phyloP scores from a whole-genome alignment of 75 land plant species.

The Cryptomeria japonica region DNA sequence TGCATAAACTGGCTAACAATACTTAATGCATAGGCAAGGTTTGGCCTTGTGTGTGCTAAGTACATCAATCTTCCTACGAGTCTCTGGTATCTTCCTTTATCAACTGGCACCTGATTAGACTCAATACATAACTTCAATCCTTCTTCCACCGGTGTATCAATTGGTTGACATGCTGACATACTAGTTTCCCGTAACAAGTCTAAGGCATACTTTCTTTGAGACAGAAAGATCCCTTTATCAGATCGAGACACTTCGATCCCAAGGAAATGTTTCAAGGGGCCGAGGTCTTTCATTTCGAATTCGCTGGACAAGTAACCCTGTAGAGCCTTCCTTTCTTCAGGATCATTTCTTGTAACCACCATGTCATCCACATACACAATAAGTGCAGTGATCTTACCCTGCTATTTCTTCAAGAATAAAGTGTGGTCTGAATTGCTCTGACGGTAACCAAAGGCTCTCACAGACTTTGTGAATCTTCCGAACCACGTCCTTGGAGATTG shows the following conservation, averaged over 20 bases:
- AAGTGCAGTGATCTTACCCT: background rate
- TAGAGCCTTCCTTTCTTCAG: constrained; percentile 5
- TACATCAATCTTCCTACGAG: constrained; percentile 27
- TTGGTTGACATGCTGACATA: constrained; percentile 3
- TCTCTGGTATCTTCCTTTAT: constrained; percentile 10
- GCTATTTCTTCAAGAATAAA: constrained; percentile 10
- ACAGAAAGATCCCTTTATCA: constrained; percentile 21
- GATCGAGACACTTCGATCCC: constrained; percentile 20
- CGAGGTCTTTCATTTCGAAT: constrained; percentile 11
- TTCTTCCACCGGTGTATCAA: no score
- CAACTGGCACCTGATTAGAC: background rate
- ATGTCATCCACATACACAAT: constrained; percentile 31
- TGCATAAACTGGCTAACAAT: constrained; percentile 35
- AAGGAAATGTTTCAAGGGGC: background rate
- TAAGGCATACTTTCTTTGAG: constrained; percentile 23
- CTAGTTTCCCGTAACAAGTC: constrained; percentile 14
- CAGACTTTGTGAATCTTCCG: background rate
- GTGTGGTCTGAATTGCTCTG: constrained; percentile 12
- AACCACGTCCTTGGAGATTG: constrained; percentile 21
- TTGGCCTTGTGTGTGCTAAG: constrained; percentile 18
- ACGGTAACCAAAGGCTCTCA: background rate
- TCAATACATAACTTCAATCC: background rate
- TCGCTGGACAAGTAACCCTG: background rate
- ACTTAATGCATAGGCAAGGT: constrained; percentile 22
- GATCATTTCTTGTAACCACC: constrained; percentile 24